A percentile compares a stretch with the other conserved stretches of the same genome.
Conservation (phyloP, 306 rosid genomes). For the Cotoneaster glaucophyllus region DNA sequence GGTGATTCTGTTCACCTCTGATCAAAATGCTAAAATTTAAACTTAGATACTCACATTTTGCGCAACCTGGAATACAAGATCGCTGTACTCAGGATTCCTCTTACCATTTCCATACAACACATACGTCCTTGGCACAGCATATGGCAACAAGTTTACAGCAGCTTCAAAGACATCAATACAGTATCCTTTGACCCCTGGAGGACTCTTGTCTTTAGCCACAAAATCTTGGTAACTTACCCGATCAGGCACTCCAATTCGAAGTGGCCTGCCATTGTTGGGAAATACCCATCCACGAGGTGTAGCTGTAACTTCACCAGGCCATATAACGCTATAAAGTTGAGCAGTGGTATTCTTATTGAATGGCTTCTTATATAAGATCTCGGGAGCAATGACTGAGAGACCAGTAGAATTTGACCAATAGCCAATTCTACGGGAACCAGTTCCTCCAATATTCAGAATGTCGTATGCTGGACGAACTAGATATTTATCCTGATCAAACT, state of each 20-base stretch:
- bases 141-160: constrained; percentile 68
- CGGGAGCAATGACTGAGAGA: constrained; percentile 55
- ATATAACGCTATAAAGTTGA: constrained; percentile 50
- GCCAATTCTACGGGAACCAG: constrained; percentile 52
- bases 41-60: constrained; percentile 62
- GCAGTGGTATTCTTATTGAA: constrained; percentile 26
- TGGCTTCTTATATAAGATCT: constrained; percentile 34
- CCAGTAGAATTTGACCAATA: constrained; percentile 73
- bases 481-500: constrained; percentile 52
- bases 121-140: constrained; percentile 62
- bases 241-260: constrained; percentile 73
- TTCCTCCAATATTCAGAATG: constrained; percentile 63
- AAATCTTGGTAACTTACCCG: constrained; percentile 57
- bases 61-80: constrained; percentile 47
- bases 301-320: constrained; percentile 66
- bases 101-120: constrained; percentile 60
- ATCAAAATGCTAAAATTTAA: constrained; percentile 3
- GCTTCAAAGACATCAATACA: constrained; percentile 82
- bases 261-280: constrained; percentile 79
- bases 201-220: constrained; percentile 51
- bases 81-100: constrained; percentile 45
- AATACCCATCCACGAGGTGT: constrained; percentile 86
- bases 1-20: not conserved
- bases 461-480: constrained; percentile 64
- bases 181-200: constrained; percentile 67